Percentiles rank a stretch among this genome's conserved stretches.
Conservation (phyloP, 1,139 yeast species). For the Starmera stellimalicola region DNA sequence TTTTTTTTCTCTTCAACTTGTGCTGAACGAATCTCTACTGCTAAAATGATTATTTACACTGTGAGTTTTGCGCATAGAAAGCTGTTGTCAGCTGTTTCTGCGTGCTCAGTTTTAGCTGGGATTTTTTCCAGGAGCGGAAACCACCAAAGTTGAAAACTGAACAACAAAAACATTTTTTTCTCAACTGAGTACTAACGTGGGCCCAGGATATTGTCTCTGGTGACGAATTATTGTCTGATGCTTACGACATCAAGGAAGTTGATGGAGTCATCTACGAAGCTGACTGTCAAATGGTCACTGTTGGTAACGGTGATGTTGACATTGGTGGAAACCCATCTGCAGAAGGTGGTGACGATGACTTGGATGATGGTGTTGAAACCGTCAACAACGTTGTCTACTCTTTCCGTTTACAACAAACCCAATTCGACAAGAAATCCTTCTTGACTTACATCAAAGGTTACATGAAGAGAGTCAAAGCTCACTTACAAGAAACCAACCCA, state of each 20-base stretch:
- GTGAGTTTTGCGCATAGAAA: no score
- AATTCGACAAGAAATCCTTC: slow-evolving; percentile 96
- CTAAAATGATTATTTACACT: slow-evolving; percentile 2
- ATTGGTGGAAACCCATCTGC: slow-evolving; percentile 99
- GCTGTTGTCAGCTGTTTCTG: not conserved
- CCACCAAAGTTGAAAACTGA: not conserved
- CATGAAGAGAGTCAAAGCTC: slow-evolving; percentile 92
- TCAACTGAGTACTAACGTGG: slow-evolving; percentile 3
- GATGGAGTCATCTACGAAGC: slow-evolving; percentile 94
- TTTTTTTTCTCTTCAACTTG: not conserved
- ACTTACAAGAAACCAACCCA: slow-evolving; percentile 82
- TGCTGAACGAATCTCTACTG: not conserved
- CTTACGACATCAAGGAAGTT: slow-evolving; percentile 81
- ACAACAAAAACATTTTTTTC: not conserved
- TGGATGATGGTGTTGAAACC: slow-evolving; percentile 77
- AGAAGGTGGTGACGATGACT: slow-evolving; percentile 79
- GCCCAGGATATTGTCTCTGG: slow-evolving; percentile 68
- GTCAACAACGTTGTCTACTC: slow-evolving; percentile 98
- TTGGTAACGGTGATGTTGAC: slow-evolving; percentile 86
- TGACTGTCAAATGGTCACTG: slow-evolving; percentile 85
- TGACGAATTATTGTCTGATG: slow-evolving; percentile 97
- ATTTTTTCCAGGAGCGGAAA: not conserved
- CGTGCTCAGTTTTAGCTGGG: no score
- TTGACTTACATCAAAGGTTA: slow-evolving; percentile 93
- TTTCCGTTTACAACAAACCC: slow-evolving; percentile 93